Base-by-base conservation (phyloP, 176 grass and related monocot species). In the Poa pratensis region DNA sequence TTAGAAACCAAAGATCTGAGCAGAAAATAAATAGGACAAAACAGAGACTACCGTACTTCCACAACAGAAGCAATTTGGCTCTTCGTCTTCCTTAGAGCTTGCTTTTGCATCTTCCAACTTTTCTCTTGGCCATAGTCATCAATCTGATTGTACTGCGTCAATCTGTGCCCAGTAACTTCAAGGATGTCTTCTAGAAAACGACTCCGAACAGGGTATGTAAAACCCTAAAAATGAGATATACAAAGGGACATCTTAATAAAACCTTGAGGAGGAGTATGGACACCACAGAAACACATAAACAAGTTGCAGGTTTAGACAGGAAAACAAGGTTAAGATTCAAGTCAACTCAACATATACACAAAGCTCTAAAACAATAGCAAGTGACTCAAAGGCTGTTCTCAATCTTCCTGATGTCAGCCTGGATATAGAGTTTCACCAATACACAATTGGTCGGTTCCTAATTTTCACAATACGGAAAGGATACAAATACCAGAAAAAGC, bases 61-160 rank as follows among this genome's bases (percentile, higher is more conserved):
- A 99, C 91, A 58, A 83, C 92, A 86, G 93, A 99, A 81, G 96
- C 91, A 75, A 99, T 99, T 84, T 95, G 96, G 66, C 91, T 96
- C 85, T 99, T 99, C 77, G 88, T 93, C 86, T 94, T 99, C 46
- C 81, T 89, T 55, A 99, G 78, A 88, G 90, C 86, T 88, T 99
- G 96, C 58, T 92, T 99, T 90, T 99, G 96, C 96, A 99, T 99
- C 83, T 99, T 99, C 96, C 96, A 99, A 86, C 87, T 92, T 48
- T 96, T 99, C 72, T 99, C 96, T 88, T 99, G 96, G 35, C 96
- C 96, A 84, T 96, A 99, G 86, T 99, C 96, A 89, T 99, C 96
- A 43, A 99, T 96, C 90, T 99, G 96, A 84, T 99, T 99, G 88
- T 99, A 99, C 2, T 83, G 86, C 48, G 93, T 99, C 80, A 99